Base-by-base conservation (phyloP, 73 alveolate species). In the Tetrahymena thermophila region DNA sequence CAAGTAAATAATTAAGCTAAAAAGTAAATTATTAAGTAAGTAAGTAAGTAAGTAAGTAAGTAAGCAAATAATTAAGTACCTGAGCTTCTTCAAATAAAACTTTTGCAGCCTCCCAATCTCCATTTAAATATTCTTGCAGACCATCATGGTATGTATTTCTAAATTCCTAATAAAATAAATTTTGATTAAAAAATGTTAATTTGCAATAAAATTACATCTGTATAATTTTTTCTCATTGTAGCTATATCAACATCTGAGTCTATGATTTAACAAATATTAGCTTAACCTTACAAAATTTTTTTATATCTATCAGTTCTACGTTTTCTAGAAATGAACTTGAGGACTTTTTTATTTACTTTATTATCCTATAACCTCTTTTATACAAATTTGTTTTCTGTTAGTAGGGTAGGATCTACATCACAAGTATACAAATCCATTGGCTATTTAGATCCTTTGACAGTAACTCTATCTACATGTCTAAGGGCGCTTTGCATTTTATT, bases 101-200 rank as follows among this genome's bases (percentile, higher is more conserved):
- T 34, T 93, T 85, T n/a, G 98, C 98, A 9, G 93, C 95, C 25
- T 97, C 95, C 98, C 98, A 97, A 40, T 95, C 93, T 14, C 98
- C 98, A 35, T 50, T 94, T 11, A 96, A 56, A 83, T 97, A 97
- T 31, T 83, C 94, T 55, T 95, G 17, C 34, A 97, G 89, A 34
- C 98, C 99, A 84, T 57, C 71, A 94, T 96, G 94, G 94, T 96
- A 97, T 19, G 85, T 84, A n/a, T 95, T 94, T 94, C 95, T 93
- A 89, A 96, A 94, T 93, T 50, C 89, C 89, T 71, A 34, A 25
- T 71, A 19, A 19, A 1, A 14, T 14, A 50, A 50, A 50, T 50
- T 50, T 10, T 50, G 11, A 19, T 71, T 9, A 57, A 4, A 11
- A 71, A 71, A 71, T 28, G n/a, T 13, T 71, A 23, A 58, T 94